Conservation (phyloP, 1,284 basidiomycete species). For the Pseudozyma hubeiensis region DNA sequence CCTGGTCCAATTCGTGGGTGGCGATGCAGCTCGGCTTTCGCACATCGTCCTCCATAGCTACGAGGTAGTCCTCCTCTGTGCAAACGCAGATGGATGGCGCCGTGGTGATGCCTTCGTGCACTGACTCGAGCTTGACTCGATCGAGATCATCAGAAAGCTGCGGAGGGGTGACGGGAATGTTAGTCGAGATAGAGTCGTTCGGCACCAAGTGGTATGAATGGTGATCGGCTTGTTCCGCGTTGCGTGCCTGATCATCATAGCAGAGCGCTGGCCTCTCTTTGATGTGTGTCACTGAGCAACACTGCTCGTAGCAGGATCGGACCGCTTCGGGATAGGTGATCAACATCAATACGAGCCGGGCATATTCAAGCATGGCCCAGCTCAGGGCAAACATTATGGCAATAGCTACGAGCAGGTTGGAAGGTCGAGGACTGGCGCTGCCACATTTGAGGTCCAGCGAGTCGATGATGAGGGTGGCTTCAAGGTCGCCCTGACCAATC, state of each 20-base stretch:
- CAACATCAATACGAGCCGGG: conserved; percentile 15
- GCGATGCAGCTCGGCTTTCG: conserved; percentile 11
- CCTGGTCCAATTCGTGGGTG: background rate
- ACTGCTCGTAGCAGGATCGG: conserved; percentile 15
- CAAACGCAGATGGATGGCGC: conserved; percentile 12
- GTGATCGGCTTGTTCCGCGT: background rate
- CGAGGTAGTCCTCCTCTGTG: conserved; percentile 23
- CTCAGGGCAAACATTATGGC: conserved; percentile 7
- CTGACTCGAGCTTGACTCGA: background rate
- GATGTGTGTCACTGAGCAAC: conserved; percentile 8
- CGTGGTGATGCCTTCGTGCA: background rate
- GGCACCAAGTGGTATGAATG: background rate
- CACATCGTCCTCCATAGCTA: conserved; percentile 28
- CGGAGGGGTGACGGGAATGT: conserved; percentile 21
- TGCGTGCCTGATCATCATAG: background rate
- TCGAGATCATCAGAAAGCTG: conserved; percentile 8
- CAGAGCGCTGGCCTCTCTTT: background rate
- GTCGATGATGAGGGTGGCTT: too few relatives aligned
- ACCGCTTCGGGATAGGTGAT: conserved; percentile 14
- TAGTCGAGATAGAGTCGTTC: conserved; percentile 20
- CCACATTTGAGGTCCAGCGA: too few relatives aligned
- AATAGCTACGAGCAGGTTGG: background rate
- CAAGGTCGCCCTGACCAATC: too few relatives aligned
- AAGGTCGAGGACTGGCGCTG: background rate
- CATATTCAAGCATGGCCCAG: conserved; percentile 22